These are phyloP conservation scores for Aspergillus japonicus DNA, from an alignment of 2,329 filamentous ascomycete genomes.

Conservation along the genomic window DNA sequence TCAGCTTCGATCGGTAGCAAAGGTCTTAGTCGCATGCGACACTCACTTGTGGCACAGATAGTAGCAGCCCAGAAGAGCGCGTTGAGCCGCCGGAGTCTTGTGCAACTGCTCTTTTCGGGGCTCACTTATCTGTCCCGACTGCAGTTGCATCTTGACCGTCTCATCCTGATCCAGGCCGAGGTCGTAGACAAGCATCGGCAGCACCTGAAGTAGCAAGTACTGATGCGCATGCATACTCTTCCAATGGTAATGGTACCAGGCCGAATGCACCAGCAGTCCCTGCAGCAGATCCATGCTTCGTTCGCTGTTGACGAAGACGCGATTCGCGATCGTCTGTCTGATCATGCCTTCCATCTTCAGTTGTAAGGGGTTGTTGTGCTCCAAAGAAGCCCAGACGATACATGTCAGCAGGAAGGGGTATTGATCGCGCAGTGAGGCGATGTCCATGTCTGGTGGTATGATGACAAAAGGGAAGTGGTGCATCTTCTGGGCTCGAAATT, in stretches of 20 bases:
- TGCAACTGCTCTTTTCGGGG: background rate
- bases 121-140: background rate
- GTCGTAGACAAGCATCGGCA: conserved; percentile 8
- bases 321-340: background rate
- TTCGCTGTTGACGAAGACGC: conserved; percentile 7
- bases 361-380: conserved; percentile 5
- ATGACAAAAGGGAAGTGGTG: conserved; percentile 15
- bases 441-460: background rate
- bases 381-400: conserved; percentile 1
- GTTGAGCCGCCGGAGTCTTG: conserved; percentile 1
- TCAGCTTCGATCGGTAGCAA: background rate
- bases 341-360: conserved; percentile 3
- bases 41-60: conserved; percentile 11
- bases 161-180: conserved; percentile 1
- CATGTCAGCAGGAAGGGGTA: conserved; percentile 10
- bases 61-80: conserved; percentile 12
- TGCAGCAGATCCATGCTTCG: conserved; percentile 12
- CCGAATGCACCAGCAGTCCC: conserved; percentile 14
- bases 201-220: conserved; percentile 12
- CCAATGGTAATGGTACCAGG: conserved; percentile 16
- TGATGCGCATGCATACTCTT: conserved; percentile 10
- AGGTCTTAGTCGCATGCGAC: too few species aligned
- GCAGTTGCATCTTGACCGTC: conserved; percentile 5
- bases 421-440: background rate
- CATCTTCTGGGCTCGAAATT: conserved; percentile 12